A percentile compares a stretch with the other conserved stretches of the same genome.
phyloP scores from a whole-genome alignment of 2,329 filamentous ascomycete species.

The Eurotiales sp. region DNA sequence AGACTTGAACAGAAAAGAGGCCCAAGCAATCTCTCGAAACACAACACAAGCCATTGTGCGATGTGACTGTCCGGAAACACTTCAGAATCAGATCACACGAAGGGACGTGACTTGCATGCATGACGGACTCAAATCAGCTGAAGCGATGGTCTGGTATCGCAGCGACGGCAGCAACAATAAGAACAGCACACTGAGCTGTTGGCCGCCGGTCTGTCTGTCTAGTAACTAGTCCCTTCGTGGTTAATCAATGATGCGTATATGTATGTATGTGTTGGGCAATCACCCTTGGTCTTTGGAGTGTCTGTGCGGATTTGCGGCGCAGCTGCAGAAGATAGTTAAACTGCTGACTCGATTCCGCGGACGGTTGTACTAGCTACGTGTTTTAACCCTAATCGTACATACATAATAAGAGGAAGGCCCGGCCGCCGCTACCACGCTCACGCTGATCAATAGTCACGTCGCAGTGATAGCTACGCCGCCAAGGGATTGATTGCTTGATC shows the following conservation, averaged over 20 bases:
- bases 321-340: slow-evolving; percentile 1
- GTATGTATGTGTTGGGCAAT: slow-evolving; percentile 4
- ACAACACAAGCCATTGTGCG: too few relatives aligned
- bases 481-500: not conserved
- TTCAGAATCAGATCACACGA: too few relatives aligned
- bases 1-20: too few relatives aligned
- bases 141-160: too few relatives aligned
- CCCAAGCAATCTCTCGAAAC: too few relatives aligned
- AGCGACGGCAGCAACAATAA: too few relatives aligned
- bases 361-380: not conserved
- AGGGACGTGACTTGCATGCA: too few relatives aligned
- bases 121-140: too few relatives aligned
- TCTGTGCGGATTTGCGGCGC: slow-evolving; percentile 15
- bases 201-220: too few relatives aligned
- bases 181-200: too few relatives aligned
- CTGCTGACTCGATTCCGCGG: slow-evolving; percentile 1
- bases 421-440: not conserved
- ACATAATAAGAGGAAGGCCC: not conserved
- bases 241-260: not conserved
- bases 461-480: slow-evolving; percentile 3
- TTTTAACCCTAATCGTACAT: slow-evolving; percentile 5
- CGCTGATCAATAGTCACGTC: slow-evolving; percentile 1
- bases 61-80: too few relatives aligned
- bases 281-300: slow-evolving; percentile 2
- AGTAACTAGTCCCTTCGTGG: not conserved